Evolutionary conservation across 805 yeast genomes (phyloP), one percentile per base, ranked within the genome.

Genomic region (Saccharomyces cerevisiae): DNA sequence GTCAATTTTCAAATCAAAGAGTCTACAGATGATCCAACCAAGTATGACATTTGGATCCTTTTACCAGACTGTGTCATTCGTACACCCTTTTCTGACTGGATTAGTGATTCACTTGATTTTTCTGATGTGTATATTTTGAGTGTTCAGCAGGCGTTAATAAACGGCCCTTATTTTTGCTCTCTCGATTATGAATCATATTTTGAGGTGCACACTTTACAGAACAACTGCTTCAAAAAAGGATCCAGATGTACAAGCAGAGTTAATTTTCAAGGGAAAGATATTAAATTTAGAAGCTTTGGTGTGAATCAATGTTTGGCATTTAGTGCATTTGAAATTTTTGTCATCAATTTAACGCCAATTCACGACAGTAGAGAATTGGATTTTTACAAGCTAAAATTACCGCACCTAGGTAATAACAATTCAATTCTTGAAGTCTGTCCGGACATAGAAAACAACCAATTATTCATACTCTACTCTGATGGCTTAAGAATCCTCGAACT

Each of bases 401-500:
- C 69, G 9, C 54, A 55, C n/a, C 47, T 46, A 47, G 49, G 51
- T 11, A 54, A 55, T 31, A 28, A 47, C 4, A 54, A 56, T 24
- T 55, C 61, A 1, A 60, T 62, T 5, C 17, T 60, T 6, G 64
- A 62, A 30, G 57, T 55, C 8, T 49, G 46, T 22, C 50, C 48
- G 4, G 59, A 57, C 36, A n/a, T 48, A 6, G 30, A 29, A 3
- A 49, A 43, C 22, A 31, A 52, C n/a, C 52, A 48, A 9, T 41
- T 62, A 11, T 65, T 61, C 46, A 51, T 68, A 6, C 50, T 63
- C 21, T 63, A 53, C 48, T 51, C 57, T n/a, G 59, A 57, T 48
- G 68, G 70, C 4, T 29, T 68, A 6, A 56, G 59, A 47, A 53
- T 67, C 11, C 54, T 55, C 22, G 59, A 60, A 5, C 53, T 59